phyloP scores from a whole-genome alignment of 306 rosid species.

The Betula pendula region DNA sequence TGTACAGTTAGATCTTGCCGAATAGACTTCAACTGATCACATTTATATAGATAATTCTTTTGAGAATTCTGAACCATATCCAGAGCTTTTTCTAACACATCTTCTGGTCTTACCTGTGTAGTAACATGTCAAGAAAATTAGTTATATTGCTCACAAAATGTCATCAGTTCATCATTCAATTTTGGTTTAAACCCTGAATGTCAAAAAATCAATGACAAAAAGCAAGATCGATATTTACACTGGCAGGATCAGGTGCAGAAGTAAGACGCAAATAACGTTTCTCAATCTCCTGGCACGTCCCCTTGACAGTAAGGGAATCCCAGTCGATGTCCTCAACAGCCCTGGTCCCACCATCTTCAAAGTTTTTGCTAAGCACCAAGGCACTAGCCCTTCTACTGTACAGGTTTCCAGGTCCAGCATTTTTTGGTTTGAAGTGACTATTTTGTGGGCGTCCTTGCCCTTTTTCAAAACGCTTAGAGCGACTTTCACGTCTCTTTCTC shows the following conservation, averaged over 20 bases:
- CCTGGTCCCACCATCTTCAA: constrained; percentile 73
- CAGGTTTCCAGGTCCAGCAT: constrained; percentile 63
- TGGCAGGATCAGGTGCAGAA: constrained; percentile 95
- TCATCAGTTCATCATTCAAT: neutral
- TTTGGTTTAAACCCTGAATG: neutral
- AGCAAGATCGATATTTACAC: constrained; percentile 46
- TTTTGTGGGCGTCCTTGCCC: constrained; percentile 67
- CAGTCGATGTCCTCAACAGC: constrained; percentile 99
- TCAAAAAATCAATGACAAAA: constrained; percentile 1
- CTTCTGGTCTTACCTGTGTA: constrained; percentile 97
- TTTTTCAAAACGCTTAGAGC: constrained; percentile 89
- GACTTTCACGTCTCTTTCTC: constrained; percentile 87
- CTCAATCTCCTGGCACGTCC: constrained; percentile 96
- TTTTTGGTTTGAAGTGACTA: constrained; percentile 56
- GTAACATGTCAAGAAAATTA: constrained; percentile 16
- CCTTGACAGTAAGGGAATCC: constrained; percentile 98
- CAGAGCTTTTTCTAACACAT: constrained; percentile 82
- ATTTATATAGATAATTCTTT: constrained; percentile 89
- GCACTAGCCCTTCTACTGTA: constrained; percentile 82
- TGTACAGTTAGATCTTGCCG: constrained; percentile 99
- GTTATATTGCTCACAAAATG: neutral
- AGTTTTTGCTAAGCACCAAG: constrained; percentile 65
- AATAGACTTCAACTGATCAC: constrained; percentile 96
- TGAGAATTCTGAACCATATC: constrained; percentile 82
- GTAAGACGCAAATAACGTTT: constrained; percentile 95